Evolutionary conservation across 306 rosid species (phyloP).

Genomic region (Casuarina equisetifolia): DNA sequence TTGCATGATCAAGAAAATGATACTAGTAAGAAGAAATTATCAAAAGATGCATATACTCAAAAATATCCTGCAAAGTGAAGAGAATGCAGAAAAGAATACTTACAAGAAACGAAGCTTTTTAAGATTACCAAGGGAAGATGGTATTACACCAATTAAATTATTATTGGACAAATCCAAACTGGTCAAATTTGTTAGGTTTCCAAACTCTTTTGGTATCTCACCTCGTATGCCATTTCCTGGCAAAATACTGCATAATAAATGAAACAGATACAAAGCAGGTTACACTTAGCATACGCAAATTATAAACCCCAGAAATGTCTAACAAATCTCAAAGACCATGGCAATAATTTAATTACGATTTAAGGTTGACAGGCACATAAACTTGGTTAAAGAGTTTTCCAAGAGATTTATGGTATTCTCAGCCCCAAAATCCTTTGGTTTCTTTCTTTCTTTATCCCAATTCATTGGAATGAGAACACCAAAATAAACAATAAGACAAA

Average conservation of each 20-base stretch:
- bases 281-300: conserved; percentile 2
- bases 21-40: conserved; percentile 26
- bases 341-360: background rate
- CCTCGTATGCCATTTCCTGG: conserved; percentile 87
- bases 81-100: conserved; percentile 38
- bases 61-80: conserved; percentile 12
- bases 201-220: conserved; percentile 71
- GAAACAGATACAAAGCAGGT: conserved; percentile 20
- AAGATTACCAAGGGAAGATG: conserved; percentile 79
- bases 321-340: background rate
- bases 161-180: conserved; percentile 82
- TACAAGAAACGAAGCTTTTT: conserved; percentile 79
- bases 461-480: background rate
- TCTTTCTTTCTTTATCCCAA: background rate
- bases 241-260: conserved; percentile 58
- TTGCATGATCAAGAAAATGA: conserved; percentile 27
- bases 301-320: conserved; percentile 9
- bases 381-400: background rate
- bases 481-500: background rate
- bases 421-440: too few species aligned
- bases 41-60: conserved; percentile 19
- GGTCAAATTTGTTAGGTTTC: conserved; percentile 63
- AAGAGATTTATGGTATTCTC: background rate
- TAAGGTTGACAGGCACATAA: background rate
- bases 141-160: conserved; percentile 77